Evolutionary conservation across 768 basidiomycete genomes (phyloP), one percentile per base, ranked within the genome.

Genomic region (Boletus subparvulus): DNA sequence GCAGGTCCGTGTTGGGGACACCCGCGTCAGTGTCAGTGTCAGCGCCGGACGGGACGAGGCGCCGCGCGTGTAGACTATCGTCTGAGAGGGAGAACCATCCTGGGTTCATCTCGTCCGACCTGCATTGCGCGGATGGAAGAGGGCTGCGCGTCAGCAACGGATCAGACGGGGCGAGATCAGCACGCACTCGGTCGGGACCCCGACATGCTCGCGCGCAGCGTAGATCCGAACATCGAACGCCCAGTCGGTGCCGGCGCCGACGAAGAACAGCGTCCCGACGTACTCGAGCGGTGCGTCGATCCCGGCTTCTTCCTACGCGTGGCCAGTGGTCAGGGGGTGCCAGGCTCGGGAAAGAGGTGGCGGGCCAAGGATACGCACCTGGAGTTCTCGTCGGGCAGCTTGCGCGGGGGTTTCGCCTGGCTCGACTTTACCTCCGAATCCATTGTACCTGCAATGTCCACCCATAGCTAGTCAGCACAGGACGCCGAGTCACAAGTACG

Each of bases 351-450:
- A 26, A 8, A 40, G 40, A 30, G 5, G 7, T 30, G 5, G 26
- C 17, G 17, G 42, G 3, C 2, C 6, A 37, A 3, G 13, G 1
- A n/a, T 6, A 48, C 59, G 33, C 33, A 85, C 87, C 76, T 85
- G 64, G 32, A 88, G 77, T 66, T 87, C 93, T n/a, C 93, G 84
- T n/a, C 71, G 63, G 4, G 93, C 93, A 11, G 91, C 92, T 65
- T 88, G 73, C 0, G 74, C 61, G 17, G 84, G 73, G 0, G 86
- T 84, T 70, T 96, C 93, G 5, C 81, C 83, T 3, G 78, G 71
- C 55, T 94, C 91, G 10, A 91, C 84, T 71, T 96, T 96, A 11
- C 93, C 93, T 17, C 91, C 92, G 61, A 94, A 95, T 4, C 93
- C 93, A 59, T 94, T 94, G 65, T 82, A 93, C 64, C 92, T 93